phyloP scores from a whole-genome alignment of 805 yeast genomes.

The Schwanniomyces sp. region DNA sequence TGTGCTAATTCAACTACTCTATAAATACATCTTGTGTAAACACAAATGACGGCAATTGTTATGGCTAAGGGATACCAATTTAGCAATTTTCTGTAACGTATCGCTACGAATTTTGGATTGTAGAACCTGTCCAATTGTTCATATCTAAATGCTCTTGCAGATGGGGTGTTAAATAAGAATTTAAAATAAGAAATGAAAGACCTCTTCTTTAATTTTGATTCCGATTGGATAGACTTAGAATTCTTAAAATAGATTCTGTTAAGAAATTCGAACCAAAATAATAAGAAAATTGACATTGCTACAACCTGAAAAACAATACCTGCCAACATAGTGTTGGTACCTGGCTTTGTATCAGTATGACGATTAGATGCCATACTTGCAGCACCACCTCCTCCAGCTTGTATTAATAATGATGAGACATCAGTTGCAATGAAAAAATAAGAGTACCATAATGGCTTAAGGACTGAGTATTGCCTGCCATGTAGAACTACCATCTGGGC shows the following conservation, averaged over 20 bases:
- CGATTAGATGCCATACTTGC: slow-evolving; percentile 27
- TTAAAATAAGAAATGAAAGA: slow-evolving; percentile 25
- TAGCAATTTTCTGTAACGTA: slow-evolving; percentile 26
- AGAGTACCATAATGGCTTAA: slow-evolving; percentile 45
- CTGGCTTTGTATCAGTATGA: slow-evolving; percentile 24
- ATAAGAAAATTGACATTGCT: slow-evolving; percentile 37
- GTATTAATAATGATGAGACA: slow-evolving; percentile 35
- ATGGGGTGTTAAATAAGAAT: slow-evolving; percentile 24
- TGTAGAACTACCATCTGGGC: slow-evolving; percentile 40
- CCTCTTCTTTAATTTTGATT: slow-evolving; percentile 16
- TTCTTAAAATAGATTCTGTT: slow-evolving; percentile 27
- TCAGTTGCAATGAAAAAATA: slow-evolving; percentile 40
- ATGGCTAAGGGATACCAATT: slow-evolving; percentile 34
- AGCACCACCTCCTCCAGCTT: slow-evolving; percentile 42
- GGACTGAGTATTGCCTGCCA: slow-evolving; percentile 35
- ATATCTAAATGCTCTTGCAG: slow-evolving; percentile 19
- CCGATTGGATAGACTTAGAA: slow-evolving; percentile 9
- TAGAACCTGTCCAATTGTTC: slow-evolving; percentile 28
- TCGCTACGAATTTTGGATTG: slow-evolving; percentile 21
- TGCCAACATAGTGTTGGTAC: slow-evolving; percentile 36
- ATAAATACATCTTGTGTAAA: slow-evolving; percentile 38
- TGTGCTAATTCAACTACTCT: slow-evolving; percentile 41
- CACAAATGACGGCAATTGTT: slow-evolving; percentile 27
- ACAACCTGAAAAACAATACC: slow-evolving; percentile 39
- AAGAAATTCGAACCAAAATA: slow-evolving; percentile 37